Evolutionary conservation across 495 filamentous ascomycete species (phyloP).

Genomic region (Amniculicola lignicola): DNA sequence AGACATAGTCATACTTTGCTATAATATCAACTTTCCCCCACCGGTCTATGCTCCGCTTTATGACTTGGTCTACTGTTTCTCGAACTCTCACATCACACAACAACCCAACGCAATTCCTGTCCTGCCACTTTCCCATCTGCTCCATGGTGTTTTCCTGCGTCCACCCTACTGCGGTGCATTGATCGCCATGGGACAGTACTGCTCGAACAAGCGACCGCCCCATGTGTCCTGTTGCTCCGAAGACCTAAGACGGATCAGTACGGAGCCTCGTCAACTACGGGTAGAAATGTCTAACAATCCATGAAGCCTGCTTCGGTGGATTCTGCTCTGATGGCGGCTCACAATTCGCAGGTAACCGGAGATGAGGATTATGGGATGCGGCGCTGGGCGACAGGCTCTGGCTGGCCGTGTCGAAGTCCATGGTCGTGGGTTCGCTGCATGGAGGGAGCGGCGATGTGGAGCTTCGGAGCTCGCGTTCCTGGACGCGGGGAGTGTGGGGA

Average conservation of each 20-base stretch:
- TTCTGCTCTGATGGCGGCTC: constrained; percentile 39
- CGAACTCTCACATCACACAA: constrained; percentile 87
- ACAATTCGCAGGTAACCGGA: constrained; percentile 38
- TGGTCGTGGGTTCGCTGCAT: constrained; percentile 8
- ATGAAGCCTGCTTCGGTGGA: constrained; percentile 36
- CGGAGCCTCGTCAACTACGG: neutral
- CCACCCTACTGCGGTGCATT: constrained; percentile 84
- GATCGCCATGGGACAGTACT: constrained; percentile 74
- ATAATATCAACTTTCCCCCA: constrained; percentile 87
- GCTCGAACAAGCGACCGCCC: constrained; percentile 83
- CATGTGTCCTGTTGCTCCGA: constrained; percentile 94
- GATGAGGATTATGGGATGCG: constrained; percentile 30
- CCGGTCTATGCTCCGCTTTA: constrained; percentile 62
- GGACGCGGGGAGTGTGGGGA: neutral
- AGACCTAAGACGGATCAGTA: constrained; percentile 55
- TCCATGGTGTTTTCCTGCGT: constrained; percentile 74
- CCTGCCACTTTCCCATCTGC: constrained; percentile 64
- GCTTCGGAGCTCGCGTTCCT: neutral
- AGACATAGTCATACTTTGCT: constrained; percentile 62
- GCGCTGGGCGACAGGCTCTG: constrained; percentile 31
- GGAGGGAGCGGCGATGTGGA: neutral
- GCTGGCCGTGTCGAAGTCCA: constrained; percentile 30
- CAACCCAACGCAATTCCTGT: constrained; percentile 65
- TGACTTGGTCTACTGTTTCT: constrained; percentile 68
- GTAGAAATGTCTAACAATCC: constrained; percentile 32